phyloP scores from a whole-genome alignment of 1,139 yeast genomes.

The Taphrina communis region DNA sequence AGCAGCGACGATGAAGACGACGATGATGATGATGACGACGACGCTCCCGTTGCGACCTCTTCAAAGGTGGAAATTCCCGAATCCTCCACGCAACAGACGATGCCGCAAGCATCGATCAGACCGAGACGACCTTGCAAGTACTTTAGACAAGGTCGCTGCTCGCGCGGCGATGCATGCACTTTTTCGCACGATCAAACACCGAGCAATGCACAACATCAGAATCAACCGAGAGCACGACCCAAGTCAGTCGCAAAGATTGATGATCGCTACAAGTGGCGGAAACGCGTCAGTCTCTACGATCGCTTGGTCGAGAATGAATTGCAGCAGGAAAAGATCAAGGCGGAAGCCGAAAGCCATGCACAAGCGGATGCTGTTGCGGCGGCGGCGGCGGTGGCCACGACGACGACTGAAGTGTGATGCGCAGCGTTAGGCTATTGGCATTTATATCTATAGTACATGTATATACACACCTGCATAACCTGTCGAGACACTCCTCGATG shows the following conservation, averaged over 20 bases:
- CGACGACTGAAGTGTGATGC: no score
- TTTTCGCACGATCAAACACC: slow-evolving; percentile 11
- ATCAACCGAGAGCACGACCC: not conserved
- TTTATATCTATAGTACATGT: no score
- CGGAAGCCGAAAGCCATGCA: not conserved
- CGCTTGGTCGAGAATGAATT: slow-evolving; percentile 32
- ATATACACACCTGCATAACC: no score
- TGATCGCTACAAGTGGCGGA: slow-evolving; percentile 34
- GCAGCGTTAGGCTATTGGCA: no score
- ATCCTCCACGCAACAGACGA: no score
- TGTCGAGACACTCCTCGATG: not conserved
- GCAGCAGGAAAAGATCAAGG: slow-evolving; percentile 10
- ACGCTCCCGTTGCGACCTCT: slow-evolving; percentile 2
- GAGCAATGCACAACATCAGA: not conserved
- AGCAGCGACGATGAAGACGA: no score
- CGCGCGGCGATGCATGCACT: slow-evolving; percentile 35
- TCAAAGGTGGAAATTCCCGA: slow-evolving; percentile 5
- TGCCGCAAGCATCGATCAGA: not conserved
- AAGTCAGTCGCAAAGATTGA: slow-evolving; percentile 12
- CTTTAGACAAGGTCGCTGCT: slow-evolving; percentile 38
- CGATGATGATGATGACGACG: not conserved
- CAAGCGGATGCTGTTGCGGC: no score
- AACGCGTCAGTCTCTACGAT: slow-evolving; percentile 29
- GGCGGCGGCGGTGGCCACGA: no score
- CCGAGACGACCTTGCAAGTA: slow-evolving; percentile 30